Evolutionary conservation across 192 early-diverging fungal genomes (phyloP), one percentile per base, ranked within the genome.

Genomic region (Haplosporangium gracile): DNA sequence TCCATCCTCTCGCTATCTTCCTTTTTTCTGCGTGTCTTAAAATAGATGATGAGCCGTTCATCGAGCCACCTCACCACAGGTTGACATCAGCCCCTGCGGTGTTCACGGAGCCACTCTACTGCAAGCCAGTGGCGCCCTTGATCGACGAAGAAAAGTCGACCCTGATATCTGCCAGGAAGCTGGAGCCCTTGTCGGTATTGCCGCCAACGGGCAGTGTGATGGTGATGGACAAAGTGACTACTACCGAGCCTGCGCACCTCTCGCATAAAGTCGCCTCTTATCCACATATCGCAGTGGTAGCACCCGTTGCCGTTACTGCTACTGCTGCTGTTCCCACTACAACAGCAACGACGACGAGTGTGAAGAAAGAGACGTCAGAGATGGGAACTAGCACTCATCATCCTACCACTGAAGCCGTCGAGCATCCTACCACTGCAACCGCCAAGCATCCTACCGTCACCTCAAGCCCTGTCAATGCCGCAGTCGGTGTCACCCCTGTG

Each of bases 201-300:
- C 36, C 45, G 26, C 55, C 38, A 22, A 2, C 26, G 1, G 18
- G 57, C 24, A 80, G 34, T 10, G 57, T 80, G 15, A 43, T 74
- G 70, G 69, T 80, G 7, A 74, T 60, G 22, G 72, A 81, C 34
- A 81, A 81, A 29, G 79, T 73, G 18, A 81, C 72, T 1, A 49
- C 63, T 5, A 81, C 72, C 2, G 39, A 74, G 15, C 71, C 71
- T 5, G 20, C 3, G 29, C 73, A 36, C 16, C 6, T 13, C 22
- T 40, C 34, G 38, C 32, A 60, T 18, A 55, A n/a, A 11, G 32
- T 40, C 24, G 9, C 34, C 29, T 38, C 57, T 38, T 24, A 45
- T 42, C 57, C 9, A 42, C 24, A 70, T 49, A 42, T 39, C 34
- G 43, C 38, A 39, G 77, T 18, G 15, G 29, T 32, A 18, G n/a